phyloP scores from a whole-genome alignment of 169 alveolate genomes.

The Eimeria acervulina region DNA sequence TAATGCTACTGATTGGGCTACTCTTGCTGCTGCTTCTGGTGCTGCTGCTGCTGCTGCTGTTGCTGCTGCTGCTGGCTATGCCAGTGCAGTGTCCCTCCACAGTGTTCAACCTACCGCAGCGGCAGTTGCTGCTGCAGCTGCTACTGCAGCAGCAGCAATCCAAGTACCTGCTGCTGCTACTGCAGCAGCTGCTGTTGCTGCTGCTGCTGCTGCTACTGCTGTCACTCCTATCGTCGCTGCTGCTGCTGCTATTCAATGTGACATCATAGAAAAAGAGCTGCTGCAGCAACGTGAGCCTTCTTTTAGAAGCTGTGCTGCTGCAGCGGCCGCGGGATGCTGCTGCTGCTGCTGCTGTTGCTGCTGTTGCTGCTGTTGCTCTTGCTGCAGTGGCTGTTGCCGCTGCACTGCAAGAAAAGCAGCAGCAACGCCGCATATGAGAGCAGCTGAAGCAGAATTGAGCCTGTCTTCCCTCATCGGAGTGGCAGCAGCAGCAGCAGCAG shows the following conservation, averaged over 20 bases:
- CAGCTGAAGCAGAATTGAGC: no score
- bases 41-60: background rate
- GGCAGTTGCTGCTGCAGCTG: background rate
- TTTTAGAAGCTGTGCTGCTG: background rate
- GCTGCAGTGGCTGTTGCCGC: no score
- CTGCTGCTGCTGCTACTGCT: background rate
- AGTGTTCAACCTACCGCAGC: background rate
- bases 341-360: background rate
- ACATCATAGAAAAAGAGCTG: no score
- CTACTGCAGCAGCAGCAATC: no score
- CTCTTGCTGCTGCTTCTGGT: no score
- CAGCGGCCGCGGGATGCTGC: background rate
- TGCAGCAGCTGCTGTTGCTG: background rate
- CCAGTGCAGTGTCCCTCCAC: background rate
- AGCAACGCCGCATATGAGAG: background rate
- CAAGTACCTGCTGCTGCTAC: background rate
- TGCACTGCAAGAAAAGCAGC: background rate
- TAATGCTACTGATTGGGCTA: no score
- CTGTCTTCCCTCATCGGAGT: no score
- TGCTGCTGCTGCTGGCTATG: background rate
- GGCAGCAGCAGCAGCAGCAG: background rate
- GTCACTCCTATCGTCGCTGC: background rate
- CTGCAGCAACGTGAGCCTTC: background rate
- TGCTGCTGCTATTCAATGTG: no score
- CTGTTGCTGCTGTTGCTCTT: no score